Conservation (phyloP, 2,329 filamentous ascomycete genomes). For the Didymosphaeria variabile region DNA sequence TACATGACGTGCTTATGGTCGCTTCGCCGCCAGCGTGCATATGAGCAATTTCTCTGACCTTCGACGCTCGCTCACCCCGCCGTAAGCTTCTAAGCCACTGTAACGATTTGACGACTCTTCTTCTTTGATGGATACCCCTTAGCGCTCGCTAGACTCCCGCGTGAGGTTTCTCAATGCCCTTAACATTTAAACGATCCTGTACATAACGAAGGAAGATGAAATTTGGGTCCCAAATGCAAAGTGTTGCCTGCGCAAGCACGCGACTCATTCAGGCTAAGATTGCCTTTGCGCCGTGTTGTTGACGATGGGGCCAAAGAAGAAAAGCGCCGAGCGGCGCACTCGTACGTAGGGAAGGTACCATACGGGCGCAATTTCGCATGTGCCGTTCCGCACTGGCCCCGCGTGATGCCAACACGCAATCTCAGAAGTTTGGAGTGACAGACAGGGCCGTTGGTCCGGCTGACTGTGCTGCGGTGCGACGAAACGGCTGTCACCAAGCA, state of each 20-base stretch:
- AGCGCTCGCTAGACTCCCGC: constrained; percentile 16
- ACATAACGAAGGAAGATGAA: constrained; percentile 8
- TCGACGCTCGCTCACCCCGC: constrained; percentile 11
- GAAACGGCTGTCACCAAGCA: constrained; percentile 4
- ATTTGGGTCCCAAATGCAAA: constrained; percentile 2
- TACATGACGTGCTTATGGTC: constrained; percentile 1
- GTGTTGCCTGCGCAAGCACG: not conserved
- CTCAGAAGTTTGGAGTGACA: not conserved
- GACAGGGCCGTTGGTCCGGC: constrained; percentile 8
- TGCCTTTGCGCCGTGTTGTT: not conserved
- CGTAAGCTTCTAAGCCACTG: not conserved
- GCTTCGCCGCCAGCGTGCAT: constrained; percentile 9
- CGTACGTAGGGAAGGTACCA: not conserved
- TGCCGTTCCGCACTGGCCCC: not conserved
- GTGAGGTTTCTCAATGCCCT: not conserved
- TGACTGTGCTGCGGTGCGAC: constrained; percentile 11
- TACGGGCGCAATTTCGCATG: constrained; percentile 7
- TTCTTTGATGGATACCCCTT: constrained; percentile 16
- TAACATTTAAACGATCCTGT: not conserved
- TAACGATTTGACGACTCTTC: constrained; percentile 20
- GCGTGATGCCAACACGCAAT: not conserved
- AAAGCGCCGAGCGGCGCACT: not conserved
- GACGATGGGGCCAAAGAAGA: not conserved
- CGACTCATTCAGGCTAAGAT: not conserved
- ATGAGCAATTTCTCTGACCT: not conserved